A percentile compares a stretch with the other conserved stretches of the same genome.
Evolutionary conservation across 2,329 filamentous ascomycete genomes (phyloP).

Genomic region (Trichoderma pleuroti): DNA sequence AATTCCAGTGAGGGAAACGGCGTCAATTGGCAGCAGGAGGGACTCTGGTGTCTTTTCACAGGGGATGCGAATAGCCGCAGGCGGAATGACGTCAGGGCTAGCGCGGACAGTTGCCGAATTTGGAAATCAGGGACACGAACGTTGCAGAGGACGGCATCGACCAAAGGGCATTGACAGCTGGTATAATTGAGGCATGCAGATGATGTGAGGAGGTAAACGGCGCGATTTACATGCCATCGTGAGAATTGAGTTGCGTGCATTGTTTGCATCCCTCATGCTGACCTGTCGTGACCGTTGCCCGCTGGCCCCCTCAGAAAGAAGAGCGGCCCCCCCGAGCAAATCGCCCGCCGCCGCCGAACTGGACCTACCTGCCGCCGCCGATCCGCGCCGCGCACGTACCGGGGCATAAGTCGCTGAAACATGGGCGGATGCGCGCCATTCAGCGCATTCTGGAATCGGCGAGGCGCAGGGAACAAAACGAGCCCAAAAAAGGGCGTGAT

Average conservation of each 20-base stretch:
- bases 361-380: constrained; percentile 3
- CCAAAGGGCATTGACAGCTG: not conserved
- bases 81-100: constrained; percentile 17
- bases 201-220: not conserved
- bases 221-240: not conserved
- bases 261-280: not conserved
- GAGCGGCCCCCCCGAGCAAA: constrained; percentile 2
- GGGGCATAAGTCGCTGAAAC: constrained; percentile 17
- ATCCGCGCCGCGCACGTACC: constrained; percentile 6
- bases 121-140: constrained; percentile 9
- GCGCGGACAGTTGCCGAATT: constrained; percentile 5
- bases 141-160: not conserved
- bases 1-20: not conserved
- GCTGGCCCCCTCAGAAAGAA: not conserved
- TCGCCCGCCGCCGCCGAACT: not conserved
- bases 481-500: constrained; percentile 61
- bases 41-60: not conserved
- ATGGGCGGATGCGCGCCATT: not conserved
- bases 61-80: not conserved
- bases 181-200: not conserved
- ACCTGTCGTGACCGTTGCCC: not conserved
- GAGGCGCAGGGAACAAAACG: constrained; percentile 50
- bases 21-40: not conserved
- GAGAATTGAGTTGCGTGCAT: not conserved
- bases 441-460: constrained; percentile 34